Base-by-base conservation (phyloP, 371 early-diverging fungal genomes). In the Dentiscutata heterogama region DNA sequence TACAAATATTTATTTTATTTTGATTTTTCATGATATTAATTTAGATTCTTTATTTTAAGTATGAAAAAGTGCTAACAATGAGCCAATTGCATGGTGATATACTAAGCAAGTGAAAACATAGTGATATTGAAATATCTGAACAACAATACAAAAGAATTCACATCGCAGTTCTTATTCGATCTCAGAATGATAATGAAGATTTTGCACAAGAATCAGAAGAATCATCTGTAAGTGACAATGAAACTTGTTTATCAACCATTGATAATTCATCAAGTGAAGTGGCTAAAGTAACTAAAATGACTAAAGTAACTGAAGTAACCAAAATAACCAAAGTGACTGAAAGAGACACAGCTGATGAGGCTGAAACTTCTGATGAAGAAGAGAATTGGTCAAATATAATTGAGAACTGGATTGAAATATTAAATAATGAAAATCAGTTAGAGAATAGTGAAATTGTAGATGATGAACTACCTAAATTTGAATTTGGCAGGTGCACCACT, bases 381-480 rank as follows among this genome's bases (percentile, higher is more conserved):
- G n/a, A 61, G 42, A 3, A 76, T 42, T 76, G 61, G 50, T 16
- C n/a, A 25, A 29, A 42, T 61, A 16, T 76, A 25, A 61, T 76
- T 76, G 42, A 60, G 31, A 61, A 39, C 35, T 76, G 63, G 39
- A 76, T 60, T 2, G 39, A 22, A n/a, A 76, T 76, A 31, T n/a
- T 76, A 13, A 11, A 42, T 58, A 42, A 50, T 58, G 39, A 74
- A 74, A 74, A 74, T 74, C 56, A 29, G 22, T 74, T 74, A 54
- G 39, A 74, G 22, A 58, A 58, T 74, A 3, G 25, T 61, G 46
- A 76, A 76, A n/a, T 20, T 61, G 25, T 77, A 31, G 18, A 60
- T 77, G n/a, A 56, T 20, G 20, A 56, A 42, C 39, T 10, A 42
- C 7, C 42, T 42, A 46, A 68, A 54, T 54, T 73, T 73, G 22